Percentiles rank a stretch among this genome's conserved stretches.
phyloP scores from a whole-genome alignment of 306 rosid species.

The Vigna trinervia region DNA sequence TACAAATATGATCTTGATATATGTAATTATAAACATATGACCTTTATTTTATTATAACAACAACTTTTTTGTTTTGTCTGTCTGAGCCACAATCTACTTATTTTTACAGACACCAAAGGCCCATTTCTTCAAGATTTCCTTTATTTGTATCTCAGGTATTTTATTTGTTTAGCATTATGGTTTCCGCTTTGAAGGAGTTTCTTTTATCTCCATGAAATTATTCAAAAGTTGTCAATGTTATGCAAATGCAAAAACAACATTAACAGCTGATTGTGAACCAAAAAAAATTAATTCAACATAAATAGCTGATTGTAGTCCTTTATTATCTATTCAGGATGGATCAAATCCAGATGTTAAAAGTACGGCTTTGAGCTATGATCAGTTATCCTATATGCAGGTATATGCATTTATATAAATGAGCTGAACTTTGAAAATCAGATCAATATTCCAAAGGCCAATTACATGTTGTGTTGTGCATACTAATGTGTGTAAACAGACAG shows the following conservation, averaged over 20 bases:
- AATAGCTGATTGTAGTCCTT: slow-evolving; percentile 28
- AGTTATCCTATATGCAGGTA: slow-evolving; percentile 91
- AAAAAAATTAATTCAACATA: background rate
- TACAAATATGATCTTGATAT: no score
- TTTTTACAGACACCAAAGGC: slow-evolving; percentile 71
- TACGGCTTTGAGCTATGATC: slow-evolving; percentile 83
- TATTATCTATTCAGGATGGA: slow-evolving; percentile 73
- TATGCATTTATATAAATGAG: slow-evolving; percentile 1
- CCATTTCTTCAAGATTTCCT: slow-evolving; percentile 80
- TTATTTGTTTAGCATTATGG: slow-evolving; percentile 41
- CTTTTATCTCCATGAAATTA: slow-evolving; percentile 31
- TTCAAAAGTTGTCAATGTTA: slow-evolving; percentile 31
- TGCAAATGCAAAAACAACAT: slow-evolving; percentile 33
- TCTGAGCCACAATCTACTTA: slow-evolving; percentile 42
- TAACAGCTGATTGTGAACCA: slow-evolving; percentile 19
- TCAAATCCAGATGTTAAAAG: slow-evolving; percentile 70
- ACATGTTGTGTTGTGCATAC: slow-evolving; percentile 29
- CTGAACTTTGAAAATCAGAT: slow-evolving; percentile 23
- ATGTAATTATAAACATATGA: no score
- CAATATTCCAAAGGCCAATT: slow-evolving; percentile 33
- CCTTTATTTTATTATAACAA: no score
- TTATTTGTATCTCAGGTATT: slow-evolving; percentile 95
- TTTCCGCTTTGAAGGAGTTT: slow-evolving; percentile 32
- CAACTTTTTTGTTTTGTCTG: slow-evolving; percentile 40
- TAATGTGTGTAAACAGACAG: slow-evolving; percentile 10